Evolutionary conservation across 306 rosid genomes (phyloP).

Genomic region (Sesbania bispinosa): DNA sequence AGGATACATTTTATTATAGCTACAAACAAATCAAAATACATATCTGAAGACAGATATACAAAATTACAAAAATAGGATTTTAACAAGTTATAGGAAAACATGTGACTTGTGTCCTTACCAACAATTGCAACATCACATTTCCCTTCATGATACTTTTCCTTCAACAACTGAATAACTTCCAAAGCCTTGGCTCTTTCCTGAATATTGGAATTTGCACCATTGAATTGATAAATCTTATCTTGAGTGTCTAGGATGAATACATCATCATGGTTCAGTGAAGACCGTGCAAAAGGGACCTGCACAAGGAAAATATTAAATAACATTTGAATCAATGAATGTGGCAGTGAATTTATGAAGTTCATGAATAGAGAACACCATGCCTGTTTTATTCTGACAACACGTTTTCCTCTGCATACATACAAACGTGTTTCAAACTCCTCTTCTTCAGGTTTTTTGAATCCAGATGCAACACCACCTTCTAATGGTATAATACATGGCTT

Average conservation of each 20-base stretch:
- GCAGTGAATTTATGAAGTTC: slow-evolving; percentile 24
- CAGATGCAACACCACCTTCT: slow-evolving; percentile 91
- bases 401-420: slow-evolving; percentile 91
- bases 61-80: slow-evolving; percentile 1
- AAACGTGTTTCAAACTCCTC: slow-evolving; percentile 83
- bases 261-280: slow-evolving; percentile 96
- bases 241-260: slow-evolving; percentile 89
- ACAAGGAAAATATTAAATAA: slow-evolving; percentile 28
- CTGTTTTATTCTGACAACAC: slow-evolving; percentile 99
- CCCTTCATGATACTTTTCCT: slow-evolving; percentile 92
- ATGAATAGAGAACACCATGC: slow-evolving; percentile 35
- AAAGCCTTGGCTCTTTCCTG: slow-evolving; percentile 99
- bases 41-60: slow-evolving; percentile 13
- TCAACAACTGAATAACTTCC: slow-evolving; percentile 90
- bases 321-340: slow-evolving; percentile 28
- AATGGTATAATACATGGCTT: slow-evolving; percentile 96
- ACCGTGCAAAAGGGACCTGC: slow-evolving; percentile 95
- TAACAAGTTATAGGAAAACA: slow-evolving; percentile 10
- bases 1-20: slow-evolving; percentile 21
- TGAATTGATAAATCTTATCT: slow-evolving; percentile 89
- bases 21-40: slow-evolving; percentile 24
- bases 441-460: slow-evolving; percentile 76
- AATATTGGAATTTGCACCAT: slow-evolving; percentile 95
- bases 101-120: slow-evolving; percentile 61
- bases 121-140: slow-evolving; percentile 91